These are phyloP conservation scores for Carallia brachiata DNA, from an alignment of 345 rosid genomes.

Conservation along the genomic window DNA sequence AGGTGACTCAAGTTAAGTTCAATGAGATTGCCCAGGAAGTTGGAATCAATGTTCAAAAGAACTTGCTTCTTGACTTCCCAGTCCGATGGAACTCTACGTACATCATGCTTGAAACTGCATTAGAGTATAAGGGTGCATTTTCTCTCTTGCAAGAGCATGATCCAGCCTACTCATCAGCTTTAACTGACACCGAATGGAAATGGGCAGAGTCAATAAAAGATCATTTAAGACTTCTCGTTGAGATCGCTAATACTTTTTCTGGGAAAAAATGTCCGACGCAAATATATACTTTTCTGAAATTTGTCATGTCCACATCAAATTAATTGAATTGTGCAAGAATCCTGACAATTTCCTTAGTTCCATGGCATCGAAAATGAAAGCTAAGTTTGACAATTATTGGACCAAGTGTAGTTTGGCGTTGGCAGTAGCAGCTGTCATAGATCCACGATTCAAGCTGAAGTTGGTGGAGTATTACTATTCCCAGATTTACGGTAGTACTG, in stretches of 20 bases:
- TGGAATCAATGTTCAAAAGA: constrained; percentile 55
- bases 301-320: constrained; percentile 75
- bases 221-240: constrained; percentile 61
- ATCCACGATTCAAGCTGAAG: constrained; percentile 94
- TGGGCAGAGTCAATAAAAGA: constrained; percentile 55
- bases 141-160: constrained; percentile 65
- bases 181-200: constrained; percentile 81
- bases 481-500: constrained; percentile 89
- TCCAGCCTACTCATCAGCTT: constrained; percentile 42
- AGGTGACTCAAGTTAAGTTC: constrained; percentile 57
- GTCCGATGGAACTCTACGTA: constrained; percentile 71
- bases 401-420: constrained; percentile 81
- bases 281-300: constrained; percentile 85
- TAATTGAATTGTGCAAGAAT: constrained; percentile 89
- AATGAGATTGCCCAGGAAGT: constrained; percentile 62
- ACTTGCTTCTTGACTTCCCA: constrained; percentile 60
- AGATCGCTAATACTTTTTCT: constrained; percentile 54
- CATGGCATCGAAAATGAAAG: constrained; percentile 69
- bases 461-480: constrained; percentile 90
- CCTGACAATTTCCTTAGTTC: constrained; percentile 63
- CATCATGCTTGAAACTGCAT: constrained; percentile 69
- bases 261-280: constrained; percentile 63
- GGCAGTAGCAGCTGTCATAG: constrained; percentile 85
- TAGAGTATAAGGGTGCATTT: constrained; percentile 64
- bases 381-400: constrained; percentile 82